Evolutionary conservation across 345 rosid species (phyloP).

Genomic region (Toxicodendron radicans): DNA sequence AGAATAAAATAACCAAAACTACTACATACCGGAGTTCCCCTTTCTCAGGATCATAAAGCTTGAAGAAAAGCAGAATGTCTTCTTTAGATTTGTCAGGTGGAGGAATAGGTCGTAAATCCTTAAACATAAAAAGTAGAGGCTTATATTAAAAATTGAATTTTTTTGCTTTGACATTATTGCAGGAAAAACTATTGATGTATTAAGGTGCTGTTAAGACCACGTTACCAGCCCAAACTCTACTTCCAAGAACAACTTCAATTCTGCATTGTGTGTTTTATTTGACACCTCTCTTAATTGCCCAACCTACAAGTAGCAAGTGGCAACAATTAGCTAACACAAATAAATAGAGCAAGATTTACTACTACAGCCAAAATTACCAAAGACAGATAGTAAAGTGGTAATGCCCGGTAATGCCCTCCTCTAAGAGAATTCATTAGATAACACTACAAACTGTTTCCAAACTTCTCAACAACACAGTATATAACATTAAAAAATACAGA

Average conservation of each 20-base stretch:
- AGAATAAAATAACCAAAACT: constrained; percentile 1
- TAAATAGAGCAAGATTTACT: neutral
- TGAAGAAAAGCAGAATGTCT: constrained; percentile 86
- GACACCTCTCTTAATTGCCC: constrained; percentile 87
- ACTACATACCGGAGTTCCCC: constrained; percentile 68
- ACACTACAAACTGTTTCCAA: neutral
- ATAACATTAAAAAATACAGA: too few relatives aligned
- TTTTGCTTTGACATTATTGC: neutral
- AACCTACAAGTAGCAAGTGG: constrained; percentile 50
- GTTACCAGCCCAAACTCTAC: constrained; percentile 75
- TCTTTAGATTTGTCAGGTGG: constrained; percentile 69
- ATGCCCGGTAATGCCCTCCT: neutral
- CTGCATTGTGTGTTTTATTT: constrained; percentile 76
- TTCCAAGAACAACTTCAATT: constrained; percentile 88
- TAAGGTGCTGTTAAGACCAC: constrained; percentile 17
- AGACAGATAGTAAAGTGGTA: neutral
- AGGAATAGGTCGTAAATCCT: constrained; percentile 74
- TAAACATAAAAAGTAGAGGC: constrained; percentile 14
- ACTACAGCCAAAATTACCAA: neutral
- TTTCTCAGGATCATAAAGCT: constrained; percentile 82
- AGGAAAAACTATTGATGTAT: neutral
- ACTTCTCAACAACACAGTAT: neutral
- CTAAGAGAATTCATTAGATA: neutral
- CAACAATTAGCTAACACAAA: constrained; percentile 8
- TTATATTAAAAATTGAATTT: neutral